Conservation (phyloP, 2,329 filamentous ascomycete species). For the Hypomyces perniciosus region DNA sequence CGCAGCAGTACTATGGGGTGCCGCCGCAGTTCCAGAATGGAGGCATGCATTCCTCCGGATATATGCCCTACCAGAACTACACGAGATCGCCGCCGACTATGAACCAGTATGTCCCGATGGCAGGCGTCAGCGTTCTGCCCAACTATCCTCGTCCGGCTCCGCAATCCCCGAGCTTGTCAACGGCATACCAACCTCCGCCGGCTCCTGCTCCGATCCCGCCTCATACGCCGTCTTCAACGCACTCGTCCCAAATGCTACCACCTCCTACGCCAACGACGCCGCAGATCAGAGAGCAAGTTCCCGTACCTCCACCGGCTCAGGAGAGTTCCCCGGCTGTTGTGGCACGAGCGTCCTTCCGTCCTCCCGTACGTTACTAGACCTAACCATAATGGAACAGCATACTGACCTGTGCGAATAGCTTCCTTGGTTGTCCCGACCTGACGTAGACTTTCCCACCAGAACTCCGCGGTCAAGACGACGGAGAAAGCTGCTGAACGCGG, state of each 20-base stretch:
- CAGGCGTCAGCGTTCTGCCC: slow-evolving; percentile 39
- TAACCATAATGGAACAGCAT: not conserved
- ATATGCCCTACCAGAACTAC: slow-evolving; percentile 46
- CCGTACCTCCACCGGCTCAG: slow-evolving; percentile 16
- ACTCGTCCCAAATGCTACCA: slow-evolving; percentile 37
- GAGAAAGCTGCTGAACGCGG: slow-evolving; percentile 35
- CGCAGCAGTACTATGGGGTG: slow-evolving; percentile 45
- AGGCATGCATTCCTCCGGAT: slow-evolving; percentile 39
- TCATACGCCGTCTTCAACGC: slow-evolving; percentile 49
- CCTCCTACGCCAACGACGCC: slow-evolving; percentile 44
- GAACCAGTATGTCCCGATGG: slow-evolving; percentile 49
- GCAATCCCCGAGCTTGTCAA: slow-evolving; percentile 48
- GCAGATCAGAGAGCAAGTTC: slow-evolving; percentile 29
- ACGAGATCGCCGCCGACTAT: slow-evolving; percentile 45
- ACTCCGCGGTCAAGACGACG: slow-evolving; percentile 33
- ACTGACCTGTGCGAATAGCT: slow-evolving; percentile 33
- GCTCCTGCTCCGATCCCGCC: slow-evolving; percentile 37
- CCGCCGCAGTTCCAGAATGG: slow-evolving; percentile 54
- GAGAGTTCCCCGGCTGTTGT: slow-evolving; percentile 12
- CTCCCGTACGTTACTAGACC: slow-evolving; percentile 41
- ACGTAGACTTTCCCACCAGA: slow-evolving; percentile 43
- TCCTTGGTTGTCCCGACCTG: slow-evolving; percentile 51
- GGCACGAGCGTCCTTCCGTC: slow-evolving; percentile 34
- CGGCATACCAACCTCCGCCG: slow-evolving; percentile 51
- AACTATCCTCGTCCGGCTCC: slow-evolving; percentile 45